These are phyloP conservation scores for Erigeron canadensis DNA, from an alignment of 129 eudicot genomes.

Conservation along the genomic window DNA sequence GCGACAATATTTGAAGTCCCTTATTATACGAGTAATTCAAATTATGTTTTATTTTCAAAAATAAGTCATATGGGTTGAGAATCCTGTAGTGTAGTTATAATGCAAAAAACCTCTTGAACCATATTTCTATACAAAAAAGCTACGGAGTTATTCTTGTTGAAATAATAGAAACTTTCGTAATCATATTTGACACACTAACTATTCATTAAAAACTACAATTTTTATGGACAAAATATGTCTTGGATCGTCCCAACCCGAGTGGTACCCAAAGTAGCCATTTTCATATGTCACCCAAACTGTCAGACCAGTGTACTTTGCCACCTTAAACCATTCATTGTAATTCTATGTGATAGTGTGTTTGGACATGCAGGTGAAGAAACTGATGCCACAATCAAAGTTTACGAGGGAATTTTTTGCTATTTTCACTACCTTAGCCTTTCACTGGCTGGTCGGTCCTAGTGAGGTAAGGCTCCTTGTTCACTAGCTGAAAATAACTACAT, in stretches of 20 bases:
- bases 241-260: background rate
- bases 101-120: background rate
- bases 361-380: conserved; percentile 40
- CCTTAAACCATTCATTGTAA: background rate
- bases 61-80: background rate
- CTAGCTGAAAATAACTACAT: background rate
- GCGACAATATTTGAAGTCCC: too few species aligned
- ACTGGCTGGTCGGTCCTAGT: conserved; percentile 83
- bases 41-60: background rate
- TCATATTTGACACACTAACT: background rate
- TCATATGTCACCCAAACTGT: background rate
- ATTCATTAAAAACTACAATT: too few species aligned
- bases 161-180: background rate
- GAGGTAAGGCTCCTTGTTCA: conserved; percentile 48
- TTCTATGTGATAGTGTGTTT: background rate
- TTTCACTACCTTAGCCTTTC: conserved; percentile 65
- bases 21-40: background rate
- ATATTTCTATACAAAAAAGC: background rate
- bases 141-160: background rate
- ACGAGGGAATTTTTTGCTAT: conserved; percentile 70
- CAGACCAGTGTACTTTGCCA: background rate
- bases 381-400: conserved; percentile 62
- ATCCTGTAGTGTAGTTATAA: background rate
- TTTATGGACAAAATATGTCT: background rate
- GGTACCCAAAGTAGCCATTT: background rate